A percentile compares a stretch with the other conserved stretches of the same genome.
Conservation (phyloP, 2,329 filamentous ascomycete species). For the Calycina marina region DNA sequence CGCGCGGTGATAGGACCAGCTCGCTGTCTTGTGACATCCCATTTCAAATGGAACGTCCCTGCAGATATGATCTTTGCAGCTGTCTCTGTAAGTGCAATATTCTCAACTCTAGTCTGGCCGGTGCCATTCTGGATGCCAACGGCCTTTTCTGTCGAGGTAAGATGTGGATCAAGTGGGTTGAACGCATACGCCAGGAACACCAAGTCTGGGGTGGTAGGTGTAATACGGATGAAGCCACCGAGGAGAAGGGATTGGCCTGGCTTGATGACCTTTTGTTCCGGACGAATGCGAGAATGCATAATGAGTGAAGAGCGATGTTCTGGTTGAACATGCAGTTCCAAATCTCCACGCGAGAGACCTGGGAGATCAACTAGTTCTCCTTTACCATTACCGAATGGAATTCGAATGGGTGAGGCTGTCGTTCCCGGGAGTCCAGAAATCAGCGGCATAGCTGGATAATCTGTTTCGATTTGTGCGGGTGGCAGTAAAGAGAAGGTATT, state of each 20-base stretch:
- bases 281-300: conserved; percentile 63
- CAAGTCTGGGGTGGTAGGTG: conserved; percentile 49
- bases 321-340: conserved; percentile 57
- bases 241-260: conserved; percentile 69
- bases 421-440: conserved; percentile 83
- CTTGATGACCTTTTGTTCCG: conserved; percentile 59
- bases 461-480: conserved; percentile 54
- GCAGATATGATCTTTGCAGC: conserved; percentile 50
- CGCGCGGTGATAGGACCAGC: conserved; percentile 57
- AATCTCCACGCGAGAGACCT: conserved; percentile 59
- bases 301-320: conserved; percentile 53
- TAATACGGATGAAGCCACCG: conserved; percentile 78
- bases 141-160: conserved; percentile 71
- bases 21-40: conserved; percentile 72
- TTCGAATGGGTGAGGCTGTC: conserved; percentile 84
- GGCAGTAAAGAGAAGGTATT: conserved; percentile 46
- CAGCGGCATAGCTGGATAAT: conserved; percentile 72
- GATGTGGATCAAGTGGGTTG: conserved; percentile 60
- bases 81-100: conserved; percentile 45
- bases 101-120: conserved; percentile 42
- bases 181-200: conserved; percentile 77
- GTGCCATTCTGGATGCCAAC: conserved; percentile 53
- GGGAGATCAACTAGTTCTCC: conserved; percentile 92
- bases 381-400: conserved; percentile 73
- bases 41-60: conserved; percentile 57